Base-by-base conservation (phyloP, 2,329 filamentous ascomycete genomes). In the Tolypocladium endophyticum region DNA sequence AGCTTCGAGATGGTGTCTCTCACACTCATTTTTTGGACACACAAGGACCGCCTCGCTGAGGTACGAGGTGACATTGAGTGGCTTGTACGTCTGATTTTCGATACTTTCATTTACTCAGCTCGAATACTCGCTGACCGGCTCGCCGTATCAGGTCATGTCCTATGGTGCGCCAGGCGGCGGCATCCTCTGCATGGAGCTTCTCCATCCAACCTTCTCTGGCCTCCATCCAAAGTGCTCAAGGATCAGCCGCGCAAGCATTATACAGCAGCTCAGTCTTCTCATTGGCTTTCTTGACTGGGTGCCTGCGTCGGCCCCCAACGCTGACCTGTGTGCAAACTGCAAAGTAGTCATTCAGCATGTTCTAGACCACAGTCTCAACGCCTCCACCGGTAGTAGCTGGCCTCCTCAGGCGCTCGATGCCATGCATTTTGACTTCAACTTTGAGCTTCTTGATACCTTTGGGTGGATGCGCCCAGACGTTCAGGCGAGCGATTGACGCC, bases 281-380 rank as follows among this genome's bases (percentile, higher is more conserved):
- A 73, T 79, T 4, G 77, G 76, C 0, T 80, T 79, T 60, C 69
- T 81, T 5, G 75, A 79, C 60, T 80, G 77, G 76, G 70, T 81
- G 14, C 69, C 71, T 18, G 75, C 76, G 1, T 70, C 71, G 16
- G 77, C 77, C 1, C 76, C 78, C 2, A 81, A 81, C 56, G 74
- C 73, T 3, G 71, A 75, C 25, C 67, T 81, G 18, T 80, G 77
- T 65, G 68, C 64, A 20, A 70, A 74, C 18, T 76, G 76, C 65
- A 76, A 74, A 61, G 68, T 68, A 3, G 72, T 80, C 20, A 78
- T 81, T 57, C 73, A 77, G 62, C 74, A 73, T 25, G 79, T 81
- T 11, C 67, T 81, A 23, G 77, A 81, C 60, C 74, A 78, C 56
- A 72, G 76, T 1, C 68, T 80, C 16, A 78, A 79, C 61, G 30